Evolutionary conservation across 2,329 filamentous ascomycete genomes (phyloP), one percentile per base, ranked within the genome.

Genomic region (Daldinia sp.): DNA sequence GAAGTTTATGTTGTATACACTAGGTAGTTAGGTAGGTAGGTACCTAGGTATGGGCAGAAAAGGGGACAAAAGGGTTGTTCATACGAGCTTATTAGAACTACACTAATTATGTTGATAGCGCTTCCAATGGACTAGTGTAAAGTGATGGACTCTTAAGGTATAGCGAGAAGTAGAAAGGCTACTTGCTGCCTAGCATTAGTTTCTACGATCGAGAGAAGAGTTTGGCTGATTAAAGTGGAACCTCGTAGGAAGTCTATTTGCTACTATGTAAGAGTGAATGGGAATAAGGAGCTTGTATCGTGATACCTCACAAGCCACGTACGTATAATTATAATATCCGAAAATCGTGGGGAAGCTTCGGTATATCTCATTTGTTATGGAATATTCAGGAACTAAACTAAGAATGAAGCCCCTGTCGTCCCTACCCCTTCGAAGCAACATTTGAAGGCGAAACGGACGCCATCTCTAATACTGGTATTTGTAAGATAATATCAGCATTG

Each of bases 31-130:
- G 10, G n/a, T n/a, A n/a, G n/a, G n/a, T n/a, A n/a, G n/a, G n/a
- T n/a, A n/a, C n/a, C n/a, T n/a, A n/a, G n/a, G 44, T n/a, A 15
- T 48, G 44, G 20, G 44, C 44, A 28, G 44, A 48, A 48, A 28
- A 28, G 3, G 44, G 44, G 44, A 26, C 44, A 26, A 48, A 48
- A 7, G 44, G 44, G 44, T 48, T 26, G 2, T 15, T 48, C 26
- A 28, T 48, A 48, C 5, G 44, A 26, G 23, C 9, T 28, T 5
- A 48, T 48, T 48, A 13, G 44, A 28, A 15, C 44, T 3, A 20
- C 20, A 18, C 10, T 48, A 5, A 48, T 48, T 4, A 48, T 6
- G 20, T 48, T 48, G 23, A 20, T 18, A 48, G 44, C 44, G 12
- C 44, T 28, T 48, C 44, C 44, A 7, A 48, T 20, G 20, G 44